Base-by-base conservation (phyloP, 108 stramenopile genomes). In the Cyclotella choctawhatcheeana region DNA sequence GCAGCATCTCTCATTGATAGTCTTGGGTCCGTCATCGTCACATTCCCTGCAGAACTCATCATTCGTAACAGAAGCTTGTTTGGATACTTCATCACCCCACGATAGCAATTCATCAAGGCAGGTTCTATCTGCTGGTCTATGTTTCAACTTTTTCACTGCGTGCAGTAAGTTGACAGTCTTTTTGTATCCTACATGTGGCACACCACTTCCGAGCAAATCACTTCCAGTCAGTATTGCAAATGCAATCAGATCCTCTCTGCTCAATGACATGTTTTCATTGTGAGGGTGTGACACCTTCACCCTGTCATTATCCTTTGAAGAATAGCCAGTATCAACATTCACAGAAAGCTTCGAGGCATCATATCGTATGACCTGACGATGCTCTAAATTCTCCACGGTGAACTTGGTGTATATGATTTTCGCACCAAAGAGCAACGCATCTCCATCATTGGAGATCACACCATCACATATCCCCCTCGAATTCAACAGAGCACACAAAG, bases 351-450 rank as follows among this genome's bases (percentile, higher is more conserved):
- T 78, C 22, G 29, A 32, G 14, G 71, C 61, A 65, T 91, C 88
- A 58, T 91, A 94, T 25, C 86, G 65, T 61, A 91, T 82, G 0
- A 94, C 85, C 22, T 74, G 58, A 17, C 82, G 58, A 26, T 86
- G 61, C 14, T 83, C 71, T 12, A 94, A 75, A 76, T 90, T 91
- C 50, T 94, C 90, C 10, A 87, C 30, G 3, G 91, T 93, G 58
- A 98, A 97, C 43, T 97, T 95, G 27, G 93, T 92, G 83, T 96
- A 98, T 3, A 99, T 67, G 5, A 67, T 71, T 51, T 71, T 78
- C 10, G 95, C 96, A n/a, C 98, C 98, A 69, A 96, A 99, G 13
- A 97, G 60, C 14, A 99, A 89, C 35, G 95, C 91, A 71, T 99
- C 98, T 1, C 90, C 92, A 81, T 99, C 98, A 62, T 97, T 98